Evolutionary conservation across 1,139 yeast species (phyloP).

Genomic region (Suhomyces ambrosiae): DNA sequence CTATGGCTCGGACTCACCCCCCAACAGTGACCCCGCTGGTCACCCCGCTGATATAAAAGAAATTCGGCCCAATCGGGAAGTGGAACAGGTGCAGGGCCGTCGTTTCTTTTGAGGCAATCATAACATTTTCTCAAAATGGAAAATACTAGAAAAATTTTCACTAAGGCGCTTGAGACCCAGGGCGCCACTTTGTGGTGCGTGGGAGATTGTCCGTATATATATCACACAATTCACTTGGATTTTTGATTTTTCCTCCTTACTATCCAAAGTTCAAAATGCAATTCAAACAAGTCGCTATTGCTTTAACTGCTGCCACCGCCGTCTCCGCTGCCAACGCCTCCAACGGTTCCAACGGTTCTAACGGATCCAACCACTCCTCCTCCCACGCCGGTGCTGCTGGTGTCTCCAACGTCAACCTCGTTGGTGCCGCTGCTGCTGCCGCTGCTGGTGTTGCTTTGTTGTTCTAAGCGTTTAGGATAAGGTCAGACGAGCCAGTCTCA

Average conservation of each 20-base stretch:
- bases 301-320: constrained; percentile 48
- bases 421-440: constrained; percentile 46
- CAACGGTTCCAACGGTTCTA: constrained; percentile 33
- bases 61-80: constrained; percentile 7
- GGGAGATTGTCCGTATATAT: constrained; percentile 10
- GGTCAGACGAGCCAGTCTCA: constrained; percentile 12
- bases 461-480: constrained; percentile 29
- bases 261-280: constrained; percentile 36
- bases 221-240: constrained; percentile 3
- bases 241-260: constrained; percentile 7
- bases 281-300: constrained; percentile 47
- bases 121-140: constrained; percentile 8
- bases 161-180: constrained; percentile 6
- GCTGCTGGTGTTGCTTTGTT: constrained; percentile 51
- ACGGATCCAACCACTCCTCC: constrained; percentile 21
- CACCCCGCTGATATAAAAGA: constrained; percentile 10
- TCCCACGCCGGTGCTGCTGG: constrained; percentile 24
- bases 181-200: constrained; percentile 1
- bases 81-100: constrained; percentile 5
- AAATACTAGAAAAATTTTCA: constrained; percentile 13
- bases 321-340: constrained; percentile 47
- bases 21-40: constrained; percentile 3
- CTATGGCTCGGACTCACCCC: constrained; percentile 2
- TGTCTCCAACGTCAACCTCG: constrained; percentile 15
- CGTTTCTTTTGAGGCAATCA: constrained; percentile 15